Base-by-base conservation (phyloP, 768 basidiomycete genomes). In the Lanmaoa pseudosensibilis region DNA sequence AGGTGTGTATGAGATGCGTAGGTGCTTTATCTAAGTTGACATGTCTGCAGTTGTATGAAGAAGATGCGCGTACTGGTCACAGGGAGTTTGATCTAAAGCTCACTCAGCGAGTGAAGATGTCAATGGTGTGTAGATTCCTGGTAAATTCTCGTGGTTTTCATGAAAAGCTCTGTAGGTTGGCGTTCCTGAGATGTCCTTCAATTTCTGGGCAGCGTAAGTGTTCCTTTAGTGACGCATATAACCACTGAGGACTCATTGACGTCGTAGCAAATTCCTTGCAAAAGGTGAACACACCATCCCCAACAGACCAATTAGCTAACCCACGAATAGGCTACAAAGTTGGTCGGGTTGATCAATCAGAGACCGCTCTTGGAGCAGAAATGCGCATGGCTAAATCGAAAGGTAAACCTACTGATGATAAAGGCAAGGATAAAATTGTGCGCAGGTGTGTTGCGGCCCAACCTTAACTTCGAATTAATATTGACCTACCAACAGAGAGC, bases 341-440 rank as follows among this genome's bases (percentile, higher is more conserved):
- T 50, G 97, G 97, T 8, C 87, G 92, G 13, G 97, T 99, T 18
- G 96, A 98, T 67, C 97, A 99, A 72, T 85, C 88, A 1, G 97
- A 99, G 75, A 99, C 97, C 0, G 94, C 94, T 0, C 86, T 99
- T 12, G 97, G 96, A 23, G 93, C 92, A 21, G 96, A 98, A 72
- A 96, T 98, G 91, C 88, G 96, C 30, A 72, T 90, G 57, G 91
- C 92, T 21, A 89, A 89, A 63, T 74, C 73, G 16, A 78, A 75
- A 59, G 74, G 73, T 48, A 80, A 75, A 70, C 11, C 76, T 68
- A 39, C 65, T 60, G 70, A 65, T 0, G 85, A 85, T 46, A 85
- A 82, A 61, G 76, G 75, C 39, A 85, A 83, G 59, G 91, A 91
- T 7, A 92, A 96, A 76, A 98, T 98, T 49, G 97, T 98, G 40